Percentiles rank a stretch among this genome's conserved stretches.
These are phyloP conservation scores for Yamadazyma olivae DNA, from an alignment of 805 yeast genomes.

Conservation along the genomic window DNA sequence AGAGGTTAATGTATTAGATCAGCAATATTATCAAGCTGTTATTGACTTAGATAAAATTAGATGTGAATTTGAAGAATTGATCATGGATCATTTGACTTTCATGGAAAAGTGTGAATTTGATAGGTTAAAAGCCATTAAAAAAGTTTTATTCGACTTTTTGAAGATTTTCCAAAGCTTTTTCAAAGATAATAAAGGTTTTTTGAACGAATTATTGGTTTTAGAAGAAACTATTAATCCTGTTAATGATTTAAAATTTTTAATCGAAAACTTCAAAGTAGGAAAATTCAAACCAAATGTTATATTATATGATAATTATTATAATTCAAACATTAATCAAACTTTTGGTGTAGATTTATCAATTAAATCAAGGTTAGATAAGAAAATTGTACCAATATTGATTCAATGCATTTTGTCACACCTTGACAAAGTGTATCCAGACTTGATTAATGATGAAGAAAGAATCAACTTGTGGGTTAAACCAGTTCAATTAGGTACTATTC, in stretches of 20 bases:
- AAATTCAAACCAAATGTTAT: constrained; percentile 68
- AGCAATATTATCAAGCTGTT: constrained; percentile 43
- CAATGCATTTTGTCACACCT: constrained; percentile 61
- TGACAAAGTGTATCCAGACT: constrained; percentile 68
- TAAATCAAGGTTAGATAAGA: constrained; percentile 67
- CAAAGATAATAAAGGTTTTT: constrained; percentile 52
- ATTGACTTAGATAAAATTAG: constrained; percentile 60
- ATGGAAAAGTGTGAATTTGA: constrained; percentile 84
- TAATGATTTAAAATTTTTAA: constrained; percentile 61
- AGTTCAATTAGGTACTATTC: constrained; percentile 59
- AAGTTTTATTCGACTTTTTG: constrained; percentile 69
- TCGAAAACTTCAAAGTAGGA: constrained; percentile 72
- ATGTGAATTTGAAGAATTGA: constrained; percentile 69
- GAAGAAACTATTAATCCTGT: constrained; percentile 73
- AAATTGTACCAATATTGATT: constrained; percentile 66
- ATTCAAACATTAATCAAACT: constrained; percentile 61
- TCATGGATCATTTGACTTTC: constrained; percentile 68
- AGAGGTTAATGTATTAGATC: constrained; percentile 60
- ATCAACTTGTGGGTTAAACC: constrained; percentile 66
- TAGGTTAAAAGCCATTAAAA: constrained; percentile 71
- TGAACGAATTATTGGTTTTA: constrained; percentile 58
- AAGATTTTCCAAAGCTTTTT: constrained; percentile 63
- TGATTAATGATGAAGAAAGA: constrained; percentile 66
- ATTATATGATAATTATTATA: constrained; percentile 77
- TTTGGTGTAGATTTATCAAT: constrained; percentile 79